Evolutionary conservation across 2,329 filamentous ascomycete species (phyloP).

Genomic region (Emergomyces pasteurianus): DNA sequence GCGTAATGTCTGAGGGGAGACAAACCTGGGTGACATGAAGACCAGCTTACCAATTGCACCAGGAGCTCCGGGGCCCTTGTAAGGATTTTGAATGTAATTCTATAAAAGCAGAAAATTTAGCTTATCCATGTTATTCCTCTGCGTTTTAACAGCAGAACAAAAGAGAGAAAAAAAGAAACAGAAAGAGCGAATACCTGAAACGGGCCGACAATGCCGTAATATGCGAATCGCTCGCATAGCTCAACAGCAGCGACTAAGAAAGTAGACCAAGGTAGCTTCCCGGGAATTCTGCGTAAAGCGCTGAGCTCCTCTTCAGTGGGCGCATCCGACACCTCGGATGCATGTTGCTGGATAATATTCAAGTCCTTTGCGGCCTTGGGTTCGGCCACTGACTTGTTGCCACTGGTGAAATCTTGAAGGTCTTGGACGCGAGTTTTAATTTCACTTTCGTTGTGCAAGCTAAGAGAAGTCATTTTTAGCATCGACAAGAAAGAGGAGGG

Average conservation of each 20-base stretch:
- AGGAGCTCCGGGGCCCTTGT: constrained; percentile 26
- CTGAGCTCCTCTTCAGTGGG: constrained; percentile 41
- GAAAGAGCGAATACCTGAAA: constrained; percentile 25
- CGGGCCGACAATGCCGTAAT: constrained; percentile 42
- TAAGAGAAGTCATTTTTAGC: too few relatives aligned
- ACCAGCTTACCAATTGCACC: constrained; percentile 22
- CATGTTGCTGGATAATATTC: background rate
- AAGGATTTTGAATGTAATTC: constrained; percentile 40
- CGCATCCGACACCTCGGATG: constrained; percentile 18
- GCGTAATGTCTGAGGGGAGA: background rate
- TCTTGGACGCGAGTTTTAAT: background rate
- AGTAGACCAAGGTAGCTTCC: constrained; percentile 43
- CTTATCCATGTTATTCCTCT: too few relatives aligned
- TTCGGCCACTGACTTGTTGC: background rate
- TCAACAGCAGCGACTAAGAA: constrained; percentile 47
- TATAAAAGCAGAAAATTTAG: constrained; percentile 13
- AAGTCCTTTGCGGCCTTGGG: background rate
- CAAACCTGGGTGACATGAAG: background rate
- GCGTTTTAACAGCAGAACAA: too few relatives aligned
- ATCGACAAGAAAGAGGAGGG: too few relatives aligned
- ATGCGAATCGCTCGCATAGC: constrained; percentile 47
- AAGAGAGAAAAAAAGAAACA: too few relatives aligned
- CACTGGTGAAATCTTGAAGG: background rate
- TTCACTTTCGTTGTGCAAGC: background rate
- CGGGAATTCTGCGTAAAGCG: constrained; percentile 41